Evolutionary conservation across 192 early-diverging fungal species (phyloP).

Genomic region (Backusella australiensis): DNA sequence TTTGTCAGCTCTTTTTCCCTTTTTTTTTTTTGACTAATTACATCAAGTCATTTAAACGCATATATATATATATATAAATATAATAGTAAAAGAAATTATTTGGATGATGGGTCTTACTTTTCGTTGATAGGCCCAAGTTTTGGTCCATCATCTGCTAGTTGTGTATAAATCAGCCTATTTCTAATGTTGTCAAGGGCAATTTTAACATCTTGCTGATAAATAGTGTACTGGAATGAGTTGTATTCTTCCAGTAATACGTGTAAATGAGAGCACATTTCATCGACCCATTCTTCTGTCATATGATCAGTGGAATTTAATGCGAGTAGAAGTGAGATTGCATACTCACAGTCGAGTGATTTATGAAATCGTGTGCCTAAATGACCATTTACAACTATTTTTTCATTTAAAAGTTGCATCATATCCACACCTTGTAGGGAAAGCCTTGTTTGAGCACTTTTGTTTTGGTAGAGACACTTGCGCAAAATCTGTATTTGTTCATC

Average conservation of each 20-base stretch:
- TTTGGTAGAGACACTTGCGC: constrained; percentile 37
- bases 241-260: constrained; percentile 73
- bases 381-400: constrained; percentile 30
- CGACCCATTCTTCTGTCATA: constrained; percentile 12
- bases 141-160: constrained; percentile 85
- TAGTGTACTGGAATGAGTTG: constrained; percentile 82
- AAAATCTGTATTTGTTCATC: constrained; percentile 41
- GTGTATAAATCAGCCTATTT: constrained; percentile 78
- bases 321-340: constrained; percentile 50
- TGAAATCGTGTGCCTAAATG: constrained; percentile 53
- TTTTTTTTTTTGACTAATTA: background rate
- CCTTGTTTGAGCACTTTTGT: background rate
- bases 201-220: constrained; percentile 76
- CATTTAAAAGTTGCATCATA: constrained; percentile 38
- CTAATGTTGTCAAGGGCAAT: constrained; percentile 70
- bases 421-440: constrained; percentile 43
- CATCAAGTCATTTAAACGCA: background rate
- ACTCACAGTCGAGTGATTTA: constrained; percentile 46
- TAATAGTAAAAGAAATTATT: background rate
- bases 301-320: constrained; percentile 10
- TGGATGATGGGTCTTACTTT: constrained; percentile 42
- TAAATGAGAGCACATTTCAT: constrained; percentile 48
- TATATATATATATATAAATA: background rate
- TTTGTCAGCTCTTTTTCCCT: background rate
- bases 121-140: constrained; percentile 71